Base-by-base conservation (phyloP, 2,329 filamentous ascomycete species). In the Diaporthe citri region DNA sequence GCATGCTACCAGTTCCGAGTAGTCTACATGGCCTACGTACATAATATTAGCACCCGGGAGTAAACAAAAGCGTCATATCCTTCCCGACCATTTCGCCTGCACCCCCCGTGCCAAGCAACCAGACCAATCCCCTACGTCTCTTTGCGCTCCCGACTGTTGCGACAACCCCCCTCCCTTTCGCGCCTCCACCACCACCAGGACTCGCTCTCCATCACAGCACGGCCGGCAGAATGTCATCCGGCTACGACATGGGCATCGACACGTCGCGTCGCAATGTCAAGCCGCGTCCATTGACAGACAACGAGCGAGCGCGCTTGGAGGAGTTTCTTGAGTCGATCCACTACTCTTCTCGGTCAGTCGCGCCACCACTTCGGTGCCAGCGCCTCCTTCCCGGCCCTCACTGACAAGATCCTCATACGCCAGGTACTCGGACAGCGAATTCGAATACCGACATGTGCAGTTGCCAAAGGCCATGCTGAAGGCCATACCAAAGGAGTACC, bases 381-480 rank as follows among this genome's bases (percentile, higher is more conserved):
- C 41, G 60, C 41, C 31, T 17, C 20, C 28, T n/a, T 17, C 5
- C 43, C 43, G 13, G 52, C 72, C 59, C 52, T 75, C 77, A 57
- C 77, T 78, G 51, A 74, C 72, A 48, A 73, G 78, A 22, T 43
- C 36, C 77, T 79, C 78, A 20, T 59, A 22, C 36, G 15, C 52
- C 83, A 98, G 97, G 84, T 99, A 99, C 84, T 96, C 93, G 39
- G 97, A 99, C 82, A 93, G 91, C 85, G 91, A 97, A 84, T 98
- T 93, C 85, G 97, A 99, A 86, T 99, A 99, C 86, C 94, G 97
- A 78, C 97, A 99, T 85, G 97, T 99, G 75, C 96, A 98, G 85
- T 91, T 99, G 41, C 97, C 97, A 57, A 99, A 99, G 87, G 93
- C 95, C 79, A 99, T 99, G 97, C 92, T 99, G 78, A 98, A 98